Percentiles rank a stretch among this genome's conserved stretches.
phyloP scores from a whole-genome alignment of 768 basidiomycete species.

The Botryobasidium botryosum region DNA sequence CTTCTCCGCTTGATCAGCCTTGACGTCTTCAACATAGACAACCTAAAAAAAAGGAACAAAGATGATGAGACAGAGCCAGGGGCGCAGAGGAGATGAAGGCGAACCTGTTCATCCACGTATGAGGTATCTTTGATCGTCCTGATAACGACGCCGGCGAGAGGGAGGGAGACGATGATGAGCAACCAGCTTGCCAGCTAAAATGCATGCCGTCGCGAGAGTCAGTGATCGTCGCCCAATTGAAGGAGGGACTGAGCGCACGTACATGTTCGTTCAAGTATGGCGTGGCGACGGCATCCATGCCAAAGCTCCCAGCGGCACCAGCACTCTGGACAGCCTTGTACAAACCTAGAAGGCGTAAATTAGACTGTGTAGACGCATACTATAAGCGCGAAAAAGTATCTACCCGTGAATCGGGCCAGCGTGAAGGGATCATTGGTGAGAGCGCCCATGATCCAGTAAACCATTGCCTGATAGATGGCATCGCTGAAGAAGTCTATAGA shows the following conservation, averaged over 20 bases:
- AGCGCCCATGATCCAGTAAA: constrained; percentile 11
- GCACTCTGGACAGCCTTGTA: constrained; percentile 20
- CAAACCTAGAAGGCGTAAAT: too few species aligned
- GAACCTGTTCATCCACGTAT: constrained; percentile 23
- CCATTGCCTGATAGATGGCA: constrained; percentile 16
- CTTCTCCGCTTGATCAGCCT: too few species aligned
- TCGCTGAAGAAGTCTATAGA: constrained; percentile 23
- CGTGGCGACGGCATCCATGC: constrained; percentile 30
- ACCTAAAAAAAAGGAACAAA: too few species aligned
- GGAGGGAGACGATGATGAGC: constrained; percentile 23
- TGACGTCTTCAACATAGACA: too few species aligned
- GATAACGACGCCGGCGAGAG: constrained; percentile 21
- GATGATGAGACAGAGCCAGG: too few species aligned
- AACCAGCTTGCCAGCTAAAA: constrained; percentile 21
- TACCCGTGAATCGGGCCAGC: constrained; percentile 17
- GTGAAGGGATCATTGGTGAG: constrained; percentile 17
- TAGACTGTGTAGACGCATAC: background rate
- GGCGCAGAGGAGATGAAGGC: too few species aligned
- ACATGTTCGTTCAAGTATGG: constrained; percentile 28
- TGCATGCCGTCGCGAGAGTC: constrained; percentile 11
- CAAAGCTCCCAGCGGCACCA: constrained; percentile 26
- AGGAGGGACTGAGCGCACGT: constrained; percentile 9
- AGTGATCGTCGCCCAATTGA: constrained; percentile 14
- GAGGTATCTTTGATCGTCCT: constrained; percentile 24
- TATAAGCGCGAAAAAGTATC: background rate